Base-by-base conservation (phyloP, 305 asterid genomes). In the Solanum hybrid region DNA sequence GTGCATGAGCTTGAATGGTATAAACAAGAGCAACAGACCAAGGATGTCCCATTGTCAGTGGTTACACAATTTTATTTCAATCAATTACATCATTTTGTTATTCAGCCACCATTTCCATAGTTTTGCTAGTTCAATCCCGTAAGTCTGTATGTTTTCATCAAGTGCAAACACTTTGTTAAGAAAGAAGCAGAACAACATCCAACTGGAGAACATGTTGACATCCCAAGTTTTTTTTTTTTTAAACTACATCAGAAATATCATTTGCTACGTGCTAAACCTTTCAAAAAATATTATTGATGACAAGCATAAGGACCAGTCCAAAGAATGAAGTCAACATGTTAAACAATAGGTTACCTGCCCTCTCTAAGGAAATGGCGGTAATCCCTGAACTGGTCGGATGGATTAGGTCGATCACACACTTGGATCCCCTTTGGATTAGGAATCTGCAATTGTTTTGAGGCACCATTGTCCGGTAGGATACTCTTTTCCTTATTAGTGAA, bases 341-440 rank as follows among this genome's bases (percentile, higher is more conserved):
- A 84, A 88, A 69, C 31, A 36, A 82, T 79, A 80, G 91, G 88
- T 93, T 93, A 96, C 99, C 99, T 94, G 91, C 96, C 98, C 92
- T 96, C 96, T 94, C 96, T 93, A 91, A 97, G 90, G 88, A 95
- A 96, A 91, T 92, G 95, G 92, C 95, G 92, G 92, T 96, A 97
- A 90, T 93, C 96, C 89, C 95, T 95, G 88, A 96, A 93, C 79
- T 94, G 94, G 92, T 95, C 94, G 26, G 94, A 89, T 91, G 95
- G 92, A 92, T 92, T 90, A 84, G 90, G 92, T 89, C 90, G 91
- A 89, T 89, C 88, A 86, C 91, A 73, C 32, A 86, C 89, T 90
- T 91, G 92, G 91, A 93, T 93, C 88, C 91, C 93, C 91, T 93
- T 93, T 89, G 93, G 91, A 92, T 92, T 88, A 85, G 90, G 91